Conservation (phyloP, 345 rosid genomes). For the Citrus hindsii region DNA sequence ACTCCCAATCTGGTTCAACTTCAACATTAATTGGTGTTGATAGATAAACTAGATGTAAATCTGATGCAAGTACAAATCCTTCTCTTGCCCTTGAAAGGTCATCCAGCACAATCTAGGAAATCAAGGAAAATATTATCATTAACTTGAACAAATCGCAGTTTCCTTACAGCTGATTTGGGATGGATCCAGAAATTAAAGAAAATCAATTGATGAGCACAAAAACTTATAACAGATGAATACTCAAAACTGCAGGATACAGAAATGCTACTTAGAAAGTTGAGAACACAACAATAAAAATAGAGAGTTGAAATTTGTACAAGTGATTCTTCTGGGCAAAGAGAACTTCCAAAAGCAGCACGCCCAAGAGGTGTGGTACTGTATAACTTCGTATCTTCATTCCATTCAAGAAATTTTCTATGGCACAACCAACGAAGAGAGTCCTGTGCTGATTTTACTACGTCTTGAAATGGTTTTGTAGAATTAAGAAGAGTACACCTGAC, state of each 20-base stretch:
- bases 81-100: constrained; percentile 96
- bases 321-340: constrained; percentile 97
- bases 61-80: constrained; percentile 95
- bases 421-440: constrained; percentile 99
- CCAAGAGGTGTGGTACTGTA: constrained; percentile 89
- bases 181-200: not conserved
- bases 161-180: not conserved
- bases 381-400: constrained; percentile 92
- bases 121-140: constrained; percentile 11
- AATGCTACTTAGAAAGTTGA: not conserved
- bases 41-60: constrained; percentile 88
- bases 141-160: constrained; percentile 4
- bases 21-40: constrained; percentile 93
- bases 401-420: constrained; percentile 81
- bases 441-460: constrained; percentile 96
- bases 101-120: constrained; percentile 84
- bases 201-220: constrained; percentile 3
- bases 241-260: not conserved
- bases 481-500: constrained; percentile 97
- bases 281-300: constrained; percentile 10
- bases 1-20: constrained; percentile 95
- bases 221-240: constrained; percentile 3
- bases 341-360: constrained; percentile 97
- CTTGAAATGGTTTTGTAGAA: constrained; percentile 87
- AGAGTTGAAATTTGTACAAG: constrained; percentile 49